A percentile compares a stretch with the other conserved stretches of the same genome.
These are phyloP conservation scores for Penicillium brasilianum DNA, from an alignment of 2,329 filamentous ascomycete species.

Conservation along the genomic window DNA sequence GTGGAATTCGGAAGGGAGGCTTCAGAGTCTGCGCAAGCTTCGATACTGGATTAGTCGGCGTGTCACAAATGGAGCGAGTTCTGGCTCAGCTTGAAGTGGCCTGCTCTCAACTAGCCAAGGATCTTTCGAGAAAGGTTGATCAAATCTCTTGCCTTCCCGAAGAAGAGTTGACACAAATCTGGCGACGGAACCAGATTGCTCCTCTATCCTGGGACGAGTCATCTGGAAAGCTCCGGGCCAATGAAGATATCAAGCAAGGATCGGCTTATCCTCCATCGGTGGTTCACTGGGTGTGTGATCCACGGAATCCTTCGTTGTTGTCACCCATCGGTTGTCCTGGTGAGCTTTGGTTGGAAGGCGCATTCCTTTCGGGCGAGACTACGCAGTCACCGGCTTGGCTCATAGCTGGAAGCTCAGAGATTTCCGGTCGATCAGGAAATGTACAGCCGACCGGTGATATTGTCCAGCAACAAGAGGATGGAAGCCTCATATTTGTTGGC, in stretches of 20 bases:
- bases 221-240: conserved; percentile 31
- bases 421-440: conserved; percentile 38
- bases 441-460: conserved; percentile 41
- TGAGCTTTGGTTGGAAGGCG: conserved; percentile 50
- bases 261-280: conserved; percentile 42
- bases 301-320: conserved; percentile 41
- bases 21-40: conserved; percentile 53
- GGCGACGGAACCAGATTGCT: conserved; percentile 48
- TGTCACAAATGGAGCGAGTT: conserved; percentile 45
- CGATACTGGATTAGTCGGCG: conserved; percentile 44
- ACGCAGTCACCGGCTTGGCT: conserved; percentile 36
- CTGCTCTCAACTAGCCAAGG: conserved; percentile 34
- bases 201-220: conserved; percentile 42
- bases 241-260: conserved; percentile 28
- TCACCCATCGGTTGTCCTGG: conserved; percentile 49
- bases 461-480: conserved; percentile 37
- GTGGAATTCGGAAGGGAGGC: conserved; percentile 49
- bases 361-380: conserved; percentile 34
- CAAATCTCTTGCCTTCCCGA: conserved; percentile 47
- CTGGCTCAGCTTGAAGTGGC: conserved; percentile 44
- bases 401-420: conserved; percentile 38
- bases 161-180: conserved; percentile 49
- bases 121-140: conserved; percentile 32
- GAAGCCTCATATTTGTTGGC: conserved; percentile 39
- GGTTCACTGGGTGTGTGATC: conserved; percentile 38